Conservation (phyloP, 768 basidiomycete species). For the Boletus tomentosulus region DNA sequence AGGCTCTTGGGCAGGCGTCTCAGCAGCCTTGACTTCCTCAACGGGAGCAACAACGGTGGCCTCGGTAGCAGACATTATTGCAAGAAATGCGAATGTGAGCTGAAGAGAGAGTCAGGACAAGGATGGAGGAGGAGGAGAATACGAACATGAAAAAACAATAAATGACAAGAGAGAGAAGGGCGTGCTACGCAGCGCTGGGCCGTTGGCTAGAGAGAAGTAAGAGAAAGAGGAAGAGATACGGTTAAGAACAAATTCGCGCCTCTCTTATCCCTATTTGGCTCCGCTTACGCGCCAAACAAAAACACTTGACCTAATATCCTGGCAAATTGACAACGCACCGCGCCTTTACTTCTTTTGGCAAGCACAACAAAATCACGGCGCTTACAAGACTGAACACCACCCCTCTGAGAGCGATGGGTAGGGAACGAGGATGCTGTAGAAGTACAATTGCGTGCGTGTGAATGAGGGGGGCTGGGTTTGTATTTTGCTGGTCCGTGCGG, state of each 20-base stretch:
- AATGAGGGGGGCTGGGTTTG: not conserved
- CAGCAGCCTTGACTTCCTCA: constrained; percentile 53
- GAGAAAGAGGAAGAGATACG: constrained; percentile 50
- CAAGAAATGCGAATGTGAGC: constrained; percentile 53
- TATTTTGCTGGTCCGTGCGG: constrained; percentile 26
- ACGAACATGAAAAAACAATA: constrained; percentile 51
- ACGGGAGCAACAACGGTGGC: constrained; percentile 43
- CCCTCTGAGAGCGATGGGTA: not conserved
- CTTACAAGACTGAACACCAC: not conserved
- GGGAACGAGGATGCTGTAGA: not conserved
- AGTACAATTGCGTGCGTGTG: not conserved
- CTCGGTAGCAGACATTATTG: constrained; percentile 84
- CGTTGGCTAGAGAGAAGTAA: constrained; percentile 53
- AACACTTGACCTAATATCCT: constrained; percentile 32
- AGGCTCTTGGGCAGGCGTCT: constrained; percentile 34
- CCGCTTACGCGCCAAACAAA: constrained; percentile 39
- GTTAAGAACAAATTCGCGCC: constrained; percentile 33
- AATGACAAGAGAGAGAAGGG: constrained; percentile 56
- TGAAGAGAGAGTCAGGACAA: constrained; percentile 23
- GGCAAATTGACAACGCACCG: constrained; percentile 9
- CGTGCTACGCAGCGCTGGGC: constrained; percentile 53
- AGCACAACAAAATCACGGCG: constrained; percentile 7
- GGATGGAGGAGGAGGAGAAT: constrained; percentile 1
- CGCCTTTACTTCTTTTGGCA: constrained; percentile 2
- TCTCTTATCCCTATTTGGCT: constrained; percentile 42